phyloP scores from a whole-genome alignment of 495 filamentous ascomycete genomes.

The Talaromyces ruber region DNA sequence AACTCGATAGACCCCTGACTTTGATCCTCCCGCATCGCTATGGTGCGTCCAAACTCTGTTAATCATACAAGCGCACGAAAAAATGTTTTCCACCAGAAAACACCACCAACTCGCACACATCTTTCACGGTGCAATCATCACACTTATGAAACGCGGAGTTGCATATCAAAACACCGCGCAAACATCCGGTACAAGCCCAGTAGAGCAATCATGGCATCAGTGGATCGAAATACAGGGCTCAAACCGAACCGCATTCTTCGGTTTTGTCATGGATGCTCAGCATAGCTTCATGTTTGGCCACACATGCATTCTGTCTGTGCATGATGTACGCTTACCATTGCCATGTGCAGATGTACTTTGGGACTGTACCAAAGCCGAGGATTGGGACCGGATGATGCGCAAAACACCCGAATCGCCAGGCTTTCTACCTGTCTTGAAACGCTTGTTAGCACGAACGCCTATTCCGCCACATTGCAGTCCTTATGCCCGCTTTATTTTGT shows the following conservation, averaged over 20 bases:
- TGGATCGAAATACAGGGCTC: slow-evolving; percentile 13
- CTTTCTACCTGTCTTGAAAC: slow-evolving; percentile 7
- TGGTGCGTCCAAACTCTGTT: slow-evolving; percentile 13
- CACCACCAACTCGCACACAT: slow-evolving; percentile 13
- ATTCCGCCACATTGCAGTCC: slow-evolving; percentile 6
- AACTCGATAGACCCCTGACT: slow-evolving; percentile 2
- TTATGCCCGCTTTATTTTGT: slow-evolving; percentile 3
- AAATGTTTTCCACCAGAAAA: slow-evolving; percentile 13
- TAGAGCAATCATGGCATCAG: slow-evolving; percentile 9
- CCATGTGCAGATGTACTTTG: slow-evolving; percentile 12
- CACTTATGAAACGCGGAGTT: slow-evolving; percentile 9
- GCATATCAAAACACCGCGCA: background rate
- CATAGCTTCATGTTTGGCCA: slow-evolving; percentile 15
- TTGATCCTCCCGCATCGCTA: slow-evolving; percentile 7
- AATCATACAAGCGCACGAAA: slow-evolving; percentile 11
- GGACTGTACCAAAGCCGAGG: slow-evolving; percentile 8
- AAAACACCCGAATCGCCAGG: slow-evolving; percentile 6
- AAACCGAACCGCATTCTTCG: slow-evolving; percentile 14
- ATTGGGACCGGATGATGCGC: slow-evolving; percentile 8
- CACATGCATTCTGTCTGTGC: slow-evolving; percentile 10
- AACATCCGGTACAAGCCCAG: background rate
- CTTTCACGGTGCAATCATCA: slow-evolving; percentile 13
- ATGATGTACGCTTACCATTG: slow-evolving; percentile 10
- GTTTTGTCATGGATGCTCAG: slow-evolving; percentile 15
- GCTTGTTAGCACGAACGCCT: slow-evolving; percentile 1